Conservation (phyloP, 2,329 filamentous ascomycete species). For the Paradendryphiella salina region DNA sequence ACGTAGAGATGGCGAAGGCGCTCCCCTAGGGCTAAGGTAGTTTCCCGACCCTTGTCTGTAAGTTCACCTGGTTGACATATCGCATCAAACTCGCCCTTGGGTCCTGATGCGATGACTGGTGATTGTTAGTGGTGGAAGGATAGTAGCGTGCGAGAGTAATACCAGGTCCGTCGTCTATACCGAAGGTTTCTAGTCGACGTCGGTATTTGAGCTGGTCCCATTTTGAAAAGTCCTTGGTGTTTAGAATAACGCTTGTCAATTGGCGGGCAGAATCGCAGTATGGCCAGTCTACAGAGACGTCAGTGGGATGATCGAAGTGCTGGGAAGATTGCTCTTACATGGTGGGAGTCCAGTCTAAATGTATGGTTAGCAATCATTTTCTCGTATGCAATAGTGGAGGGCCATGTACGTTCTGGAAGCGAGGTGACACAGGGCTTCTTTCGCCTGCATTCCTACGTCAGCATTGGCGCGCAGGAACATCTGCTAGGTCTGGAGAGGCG, state of each 20-base stretch:
- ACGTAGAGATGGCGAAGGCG: conserved; percentile 56
- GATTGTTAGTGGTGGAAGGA: conserved; percentile 4
- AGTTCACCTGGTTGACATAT: conserved; percentile 64
- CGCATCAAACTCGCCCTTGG: conserved; percentile 70
- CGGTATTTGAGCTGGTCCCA: conserved; percentile 66
- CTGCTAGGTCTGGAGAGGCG: neutral
- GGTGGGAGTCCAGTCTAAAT: conserved; percentile 38
- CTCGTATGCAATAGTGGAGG: neutral
- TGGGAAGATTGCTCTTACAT: conserved; percentile 27
- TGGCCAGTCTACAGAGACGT: conserved; percentile 67
- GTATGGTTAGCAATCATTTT: conserved; percentile 5
- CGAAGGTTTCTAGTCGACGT: conserved; percentile 82
- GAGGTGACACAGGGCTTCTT: conserved; percentile 82
- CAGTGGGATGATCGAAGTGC: neutral
- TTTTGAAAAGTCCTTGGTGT: conserved; percentile 55
- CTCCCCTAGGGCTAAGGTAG: conserved; percentile 54
- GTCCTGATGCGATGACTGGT: conserved; percentile 65
- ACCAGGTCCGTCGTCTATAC: conserved; percentile 61
- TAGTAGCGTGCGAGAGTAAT: neutral
- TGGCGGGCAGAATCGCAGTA: conserved; percentile 81
- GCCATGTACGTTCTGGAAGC: conserved; percentile 74
- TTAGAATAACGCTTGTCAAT: conserved; percentile 65
- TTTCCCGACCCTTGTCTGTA: conserved; percentile 55
- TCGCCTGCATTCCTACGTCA: conserved; percentile 55
- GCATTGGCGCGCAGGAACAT: neutral